Evolutionary conservation across 257 asterid species (phyloP), one percentile per base, ranked within the genome.

Genomic region (Rhazya stricta): DNA sequence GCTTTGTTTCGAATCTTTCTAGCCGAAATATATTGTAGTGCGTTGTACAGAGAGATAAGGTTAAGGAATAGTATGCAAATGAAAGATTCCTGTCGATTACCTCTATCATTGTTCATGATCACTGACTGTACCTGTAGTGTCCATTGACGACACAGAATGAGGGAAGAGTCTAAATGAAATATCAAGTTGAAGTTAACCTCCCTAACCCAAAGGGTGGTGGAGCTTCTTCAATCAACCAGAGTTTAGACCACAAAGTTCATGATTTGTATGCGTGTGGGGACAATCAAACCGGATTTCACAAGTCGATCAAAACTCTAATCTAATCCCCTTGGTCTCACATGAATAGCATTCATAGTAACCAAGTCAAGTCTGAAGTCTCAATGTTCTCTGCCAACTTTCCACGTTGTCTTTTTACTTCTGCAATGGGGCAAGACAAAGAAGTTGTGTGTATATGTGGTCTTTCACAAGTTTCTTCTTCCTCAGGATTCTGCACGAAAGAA

Each of bases 251-350:
- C 61, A 46, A 73, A 50, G 42, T 56, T 42, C 48, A 75, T 61
- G 71, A 81, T 79, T 72, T 51, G 71, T 79, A 71, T 37, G 36
- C 80, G 85, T 62, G 87, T 83, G 81, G 88, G 85, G 82, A 78
- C 86, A 80, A 63, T 0, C 16, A 30, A 16, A 62, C 0, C 11
- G 23, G n/a, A 1, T 62, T 34, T 62, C 32, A 12, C 65, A 9
- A 54, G 34, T 57, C 65, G 11, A 57, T 18, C 3, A 50, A 1
- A 11, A 1, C 15, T 43, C 50, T 43, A 43, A 6, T 8, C 15
- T 48, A 15, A 48, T 48, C 53, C 53, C 21, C 4, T 48, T 13
- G 21, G 12, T 6, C 15, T 12, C 12, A 48, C 21, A 13, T 2
- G 1, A 9, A 18, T 15, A 48, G 19, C 2, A 48, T 48, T 48